phyloP scores from a whole-genome alignment of 192 early-diverging fungal species.

The Coemansia erecta region DNA sequence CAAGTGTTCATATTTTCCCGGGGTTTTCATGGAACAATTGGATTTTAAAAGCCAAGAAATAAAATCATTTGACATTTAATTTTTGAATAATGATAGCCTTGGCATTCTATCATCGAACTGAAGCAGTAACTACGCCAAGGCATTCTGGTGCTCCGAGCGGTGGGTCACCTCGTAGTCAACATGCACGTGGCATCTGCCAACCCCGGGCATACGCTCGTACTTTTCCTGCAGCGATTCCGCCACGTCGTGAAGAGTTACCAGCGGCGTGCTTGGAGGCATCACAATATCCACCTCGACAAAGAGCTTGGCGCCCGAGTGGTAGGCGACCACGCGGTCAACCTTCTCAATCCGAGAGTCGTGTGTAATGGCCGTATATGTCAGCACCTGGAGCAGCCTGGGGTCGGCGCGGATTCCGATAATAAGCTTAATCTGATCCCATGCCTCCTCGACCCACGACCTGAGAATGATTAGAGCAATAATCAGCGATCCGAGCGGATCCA shows the following conservation, averaged over 20 bases:
- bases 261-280: slow-evolving; percentile 75
- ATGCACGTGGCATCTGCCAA: slow-evolving; percentile 93
- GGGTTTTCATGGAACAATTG: background rate
- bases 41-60: slow-evolving; percentile 1
- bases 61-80: background rate
- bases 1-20: background rate
- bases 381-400: slow-evolving; percentile 69
- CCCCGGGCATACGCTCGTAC: slow-evolving; percentile 77
- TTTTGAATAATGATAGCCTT: no score
- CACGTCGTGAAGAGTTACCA: slow-evolving; percentile 87
- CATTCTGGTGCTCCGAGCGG: slow-evolving; percentile 69
- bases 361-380: slow-evolving; percentile 84
- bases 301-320: slow-evolving; percentile 82
- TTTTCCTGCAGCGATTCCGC: slow-evolving; percentile 87
- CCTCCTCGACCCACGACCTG: slow-evolving; percentile 64
- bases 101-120: background rate
- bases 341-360: slow-evolving; percentile 66
- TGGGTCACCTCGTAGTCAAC: slow-evolving; percentile 90
- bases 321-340: slow-evolving; percentile 80
- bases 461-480: slow-evolving; percentile 68
- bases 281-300: slow-evolving; percentile 98
- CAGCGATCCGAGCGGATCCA: slow-evolving; percentile 72
- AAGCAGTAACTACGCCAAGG: slow-evolving; percentile 17
- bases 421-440: slow-evolving; percentile 71
- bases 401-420: slow-evolving; percentile 83